Conservation (phyloP, 148 eudicot species). For the Amaranthus hypochondriacus region DNA sequence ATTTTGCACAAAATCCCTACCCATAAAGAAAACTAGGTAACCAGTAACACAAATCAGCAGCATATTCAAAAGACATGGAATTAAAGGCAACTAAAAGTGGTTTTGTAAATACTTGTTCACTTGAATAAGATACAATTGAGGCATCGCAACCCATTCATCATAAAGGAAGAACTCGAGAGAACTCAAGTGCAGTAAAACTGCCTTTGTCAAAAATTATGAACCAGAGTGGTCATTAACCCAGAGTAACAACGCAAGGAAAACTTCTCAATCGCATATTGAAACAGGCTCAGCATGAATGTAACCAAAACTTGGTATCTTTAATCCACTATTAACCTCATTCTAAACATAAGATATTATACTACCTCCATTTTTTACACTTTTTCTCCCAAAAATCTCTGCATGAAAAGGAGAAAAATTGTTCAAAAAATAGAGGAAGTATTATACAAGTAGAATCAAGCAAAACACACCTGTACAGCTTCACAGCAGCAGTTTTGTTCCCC, state of each 20-base stretch:
- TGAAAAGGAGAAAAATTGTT: no score
- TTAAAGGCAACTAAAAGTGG: neutral
- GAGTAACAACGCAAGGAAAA: neutral
- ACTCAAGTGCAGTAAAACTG: neutral
- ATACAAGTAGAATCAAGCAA: neutral
- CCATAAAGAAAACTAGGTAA: no score
- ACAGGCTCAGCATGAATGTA: neutral
- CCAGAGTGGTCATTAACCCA: neutral
- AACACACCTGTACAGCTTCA: conserved; percentile 85
- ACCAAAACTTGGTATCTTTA: neutral
- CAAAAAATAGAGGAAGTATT: neutral
- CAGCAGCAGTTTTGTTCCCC: conserved; percentile 84
- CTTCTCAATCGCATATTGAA: neutral
- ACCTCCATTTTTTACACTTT: neutral
- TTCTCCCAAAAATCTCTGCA: no score
- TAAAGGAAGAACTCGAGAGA: neutral
- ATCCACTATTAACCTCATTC: neutral
- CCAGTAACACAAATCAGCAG: neutral
- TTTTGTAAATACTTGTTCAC: neutral
- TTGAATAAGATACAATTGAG: neutral
- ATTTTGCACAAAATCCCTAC: no score
- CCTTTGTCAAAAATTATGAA: neutral
- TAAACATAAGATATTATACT: neutral
- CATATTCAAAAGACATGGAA: neutral
- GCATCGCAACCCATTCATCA: neutral